Evolutionary conservation across 2,329 filamentous ascomycete species (phyloP), one percentile per base, ranked within the genome.

Genomic region (Ampelomyces quisqualis): DNA sequence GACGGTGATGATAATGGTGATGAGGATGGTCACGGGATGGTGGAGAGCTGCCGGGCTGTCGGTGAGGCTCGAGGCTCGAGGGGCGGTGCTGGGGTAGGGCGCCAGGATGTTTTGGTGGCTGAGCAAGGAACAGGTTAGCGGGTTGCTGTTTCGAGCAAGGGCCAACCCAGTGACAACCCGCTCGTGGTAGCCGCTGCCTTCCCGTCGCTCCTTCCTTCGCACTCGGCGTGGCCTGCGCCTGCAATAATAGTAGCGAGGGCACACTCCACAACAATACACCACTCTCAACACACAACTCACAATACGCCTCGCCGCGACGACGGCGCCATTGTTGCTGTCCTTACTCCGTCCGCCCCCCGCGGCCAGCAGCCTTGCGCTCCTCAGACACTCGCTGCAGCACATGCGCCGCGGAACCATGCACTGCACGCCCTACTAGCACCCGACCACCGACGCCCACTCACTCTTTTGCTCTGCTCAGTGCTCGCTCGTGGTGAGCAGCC

Each of bases 401-500:
- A 41, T 47, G 37, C 42, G 45, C 29, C 23, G 34, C 49, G 52
- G 42, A 56, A 48, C 59, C 49, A 67, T 68, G 65, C 64, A 49
- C 58, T 46, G 44, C 43, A 48, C 49, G 34, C 36, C 30, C 38
- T 39, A 20, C 39, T 64, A 62, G 49, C 51, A 52, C 24, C 45
- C 51, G 37, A 45, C 13, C 34, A 15, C 27, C 29, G 14, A 31
- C 29, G 29, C 15, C 29, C 17, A 31, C 29, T 62, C 60, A 43
- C 54, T 62, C 60, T 46, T 52, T 60, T 47, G 33, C 43, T 43
- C 48, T 45, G 39, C 47, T n/a, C n/a, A n/a, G n/a, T n/a, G n/a
- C n/a, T 57, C 45, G 42, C 48, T 49, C 58, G 64, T 63, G 62
- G 60, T 67, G 56, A 54, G 55, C 65, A 68, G 65, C 65, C 41